These are phyloP conservation scores for Solanum medicagineum DNA, from an alignment of 257 asterid genomes.

Conservation along the genomic window DNA sequence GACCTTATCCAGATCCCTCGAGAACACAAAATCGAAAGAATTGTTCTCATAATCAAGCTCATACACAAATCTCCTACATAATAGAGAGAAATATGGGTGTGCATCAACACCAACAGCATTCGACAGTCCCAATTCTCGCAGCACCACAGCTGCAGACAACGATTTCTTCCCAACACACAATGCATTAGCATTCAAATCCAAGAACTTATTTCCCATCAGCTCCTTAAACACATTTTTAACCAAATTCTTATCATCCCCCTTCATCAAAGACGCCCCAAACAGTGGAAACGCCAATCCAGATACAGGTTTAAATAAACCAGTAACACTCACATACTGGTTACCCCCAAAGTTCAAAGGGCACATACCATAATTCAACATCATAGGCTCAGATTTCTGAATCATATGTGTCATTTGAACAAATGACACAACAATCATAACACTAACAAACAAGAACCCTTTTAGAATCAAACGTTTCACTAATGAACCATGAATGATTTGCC, in stretches of 20 bases:
- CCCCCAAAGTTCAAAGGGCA: conserved; percentile 41
- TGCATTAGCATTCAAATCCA: conserved; percentile 45
- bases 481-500: conserved; percentile 35
- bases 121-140: conserved; percentile 53
- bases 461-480: conserved; percentile 42
- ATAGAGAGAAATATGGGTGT: conserved; percentile 67
- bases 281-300: conserved; percentile 10
- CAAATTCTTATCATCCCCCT: conserved; percentile 22
- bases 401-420: conserved; percentile 36
- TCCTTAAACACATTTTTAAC: conserved; percentile 35
- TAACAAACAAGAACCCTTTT: conserved; percentile 41
- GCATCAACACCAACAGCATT: conserved; percentile 40
- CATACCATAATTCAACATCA: conserved; percentile 16
- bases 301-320: conserved; percentile 13
- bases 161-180: conserved; percentile 68
- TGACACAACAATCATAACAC: conserved; percentile 38
- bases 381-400: conserved; percentile 21
- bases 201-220: conserved; percentile 42
- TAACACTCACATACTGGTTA: conserved; percentile 9
- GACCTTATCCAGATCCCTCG: conserved; percentile 55
- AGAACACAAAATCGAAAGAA: conserved; percentile 66
- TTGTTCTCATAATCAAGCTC: conserved; percentile 53
- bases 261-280: conserved; percentile 5
- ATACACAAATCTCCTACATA: conserved; percentile 54
- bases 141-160: conserved; percentile 32